Conservation (phyloP, 495 filamentous ascomycete species). For the Bombardia bombarda region DNA sequence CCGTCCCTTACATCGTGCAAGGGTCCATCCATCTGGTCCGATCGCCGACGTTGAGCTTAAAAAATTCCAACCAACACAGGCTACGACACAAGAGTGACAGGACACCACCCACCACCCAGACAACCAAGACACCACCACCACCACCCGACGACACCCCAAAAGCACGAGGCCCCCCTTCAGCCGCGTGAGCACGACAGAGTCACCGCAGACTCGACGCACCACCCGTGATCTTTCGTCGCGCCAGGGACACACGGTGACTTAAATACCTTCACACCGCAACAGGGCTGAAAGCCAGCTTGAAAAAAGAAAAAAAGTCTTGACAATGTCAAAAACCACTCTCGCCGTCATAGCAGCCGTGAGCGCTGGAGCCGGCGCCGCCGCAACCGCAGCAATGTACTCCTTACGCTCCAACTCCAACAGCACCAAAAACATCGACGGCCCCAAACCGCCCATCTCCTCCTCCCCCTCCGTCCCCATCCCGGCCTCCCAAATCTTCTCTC, state of each 20-base stretch:
- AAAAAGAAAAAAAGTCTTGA: slow-evolving; percentile 7
- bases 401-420: slow-evolving; percentile 43
- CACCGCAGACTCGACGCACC: not conserved
- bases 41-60: too few species aligned
- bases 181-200: not conserved
- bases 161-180: not conserved
- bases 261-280: not conserved
- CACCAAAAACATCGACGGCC: slow-evolving; percentile 35
- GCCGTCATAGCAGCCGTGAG: slow-evolving; percentile 83
- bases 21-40: too few species aligned
- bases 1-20: too few species aligned
- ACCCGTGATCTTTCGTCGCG: not conserved
- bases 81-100: too few species aligned
- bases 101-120: too few species aligned
- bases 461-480: slow-evolving; percentile 34
- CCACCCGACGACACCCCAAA: not conserved
- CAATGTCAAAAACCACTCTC: slow-evolving; percentile 82
- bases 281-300: not conserved
- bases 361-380: slow-evolving; percentile 79
- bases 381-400: slow-evolving; percentile 69
- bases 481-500: slow-evolving; percentile 28
- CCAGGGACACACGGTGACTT: not conserved
- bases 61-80: too few species aligned
- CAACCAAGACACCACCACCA: not conserved
- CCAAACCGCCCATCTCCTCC: slow-evolving; percentile 28